These are phyloP conservation scores for Prunus padus DNA, from an alignment of 306 rosid genomes.

Conservation along the genomic window DNA sequence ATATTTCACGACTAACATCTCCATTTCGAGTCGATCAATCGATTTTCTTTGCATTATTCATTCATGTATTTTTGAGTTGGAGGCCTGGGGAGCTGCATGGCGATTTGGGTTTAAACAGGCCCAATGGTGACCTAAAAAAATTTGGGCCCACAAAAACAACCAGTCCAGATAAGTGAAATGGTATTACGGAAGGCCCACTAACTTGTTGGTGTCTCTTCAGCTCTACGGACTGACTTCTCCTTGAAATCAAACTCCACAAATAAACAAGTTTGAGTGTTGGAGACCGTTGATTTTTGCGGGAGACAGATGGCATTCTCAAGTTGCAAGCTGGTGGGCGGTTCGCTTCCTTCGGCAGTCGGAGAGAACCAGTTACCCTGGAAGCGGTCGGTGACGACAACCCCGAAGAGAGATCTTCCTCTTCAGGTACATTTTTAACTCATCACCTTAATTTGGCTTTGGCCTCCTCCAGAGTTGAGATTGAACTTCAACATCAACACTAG, in stretches of 20 bases:
- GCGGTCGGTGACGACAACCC: constrained; percentile 1
- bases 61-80: no score
- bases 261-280: not conserved
- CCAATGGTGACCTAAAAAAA: no score
- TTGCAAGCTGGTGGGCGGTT: constrained; percentile 8
- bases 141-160: no score
- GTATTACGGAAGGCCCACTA: no score
- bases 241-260: not conserved
- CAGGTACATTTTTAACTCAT: constrained; percentile 17
- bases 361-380: constrained; percentile 5
- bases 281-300: constrained; percentile 9
- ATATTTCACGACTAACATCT: no score
- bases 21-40: no score
- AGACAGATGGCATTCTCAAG: constrained; percentile 23
- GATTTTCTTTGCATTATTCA: no score
- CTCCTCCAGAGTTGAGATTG: not conserved
- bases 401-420: constrained; percentile 18
- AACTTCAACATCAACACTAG: not conserved
- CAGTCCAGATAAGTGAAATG: no score
- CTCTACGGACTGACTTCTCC: not conserved
- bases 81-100: no score
- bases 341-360: constrained; percentile 11
- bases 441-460: not conserved
- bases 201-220: no score
- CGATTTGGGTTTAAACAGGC: no score